These are phyloP conservation scores for Pleurotus citrinopileatus DNA, from an alignment of 768 basidiomycete species.

Conservation along the genomic window DNA sequence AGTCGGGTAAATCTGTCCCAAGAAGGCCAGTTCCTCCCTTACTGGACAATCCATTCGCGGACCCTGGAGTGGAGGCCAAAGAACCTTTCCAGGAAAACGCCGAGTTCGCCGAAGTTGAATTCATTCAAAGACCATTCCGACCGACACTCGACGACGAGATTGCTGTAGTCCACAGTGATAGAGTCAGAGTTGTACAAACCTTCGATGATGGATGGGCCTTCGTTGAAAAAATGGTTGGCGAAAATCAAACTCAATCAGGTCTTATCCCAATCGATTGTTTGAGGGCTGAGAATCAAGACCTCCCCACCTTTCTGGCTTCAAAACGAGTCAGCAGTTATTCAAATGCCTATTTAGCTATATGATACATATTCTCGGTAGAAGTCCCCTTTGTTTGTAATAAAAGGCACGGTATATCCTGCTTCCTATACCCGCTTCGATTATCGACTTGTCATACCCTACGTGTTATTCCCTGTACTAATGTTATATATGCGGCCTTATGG, in stretches of 20 bases:
- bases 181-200: constrained; percentile 46
- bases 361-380: neutral
- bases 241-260: constrained; percentile 34
- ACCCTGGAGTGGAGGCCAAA: constrained; percentile 9
- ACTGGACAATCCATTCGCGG: constrained; percentile 24
- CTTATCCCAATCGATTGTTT: constrained; percentile 74
- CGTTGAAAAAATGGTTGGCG: constrained; percentile 42
- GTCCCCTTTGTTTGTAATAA: neutral
- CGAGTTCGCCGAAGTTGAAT: constrained; percentile 41
- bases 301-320: constrained; percentile 46
- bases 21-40: constrained; percentile 13
- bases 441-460: neutral
- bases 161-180: constrained; percentile 45
- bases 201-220: constrained; percentile 76
- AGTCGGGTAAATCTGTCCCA: constrained; percentile 11
- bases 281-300: constrained; percentile 41
- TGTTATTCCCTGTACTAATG: neutral
- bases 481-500: neutral
- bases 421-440: neutral
- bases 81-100: constrained; percentile 12
- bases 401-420: neutral
- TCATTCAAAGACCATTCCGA: constrained; percentile 52
- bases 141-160: constrained; percentile 64
- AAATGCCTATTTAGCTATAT: constrained; percentile 5
- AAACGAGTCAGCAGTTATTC: constrained; percentile 41